phyloP scores from a whole-genome alignment of 163 green algal species.

The Chlamydomonas reinhardtii region DNA sequence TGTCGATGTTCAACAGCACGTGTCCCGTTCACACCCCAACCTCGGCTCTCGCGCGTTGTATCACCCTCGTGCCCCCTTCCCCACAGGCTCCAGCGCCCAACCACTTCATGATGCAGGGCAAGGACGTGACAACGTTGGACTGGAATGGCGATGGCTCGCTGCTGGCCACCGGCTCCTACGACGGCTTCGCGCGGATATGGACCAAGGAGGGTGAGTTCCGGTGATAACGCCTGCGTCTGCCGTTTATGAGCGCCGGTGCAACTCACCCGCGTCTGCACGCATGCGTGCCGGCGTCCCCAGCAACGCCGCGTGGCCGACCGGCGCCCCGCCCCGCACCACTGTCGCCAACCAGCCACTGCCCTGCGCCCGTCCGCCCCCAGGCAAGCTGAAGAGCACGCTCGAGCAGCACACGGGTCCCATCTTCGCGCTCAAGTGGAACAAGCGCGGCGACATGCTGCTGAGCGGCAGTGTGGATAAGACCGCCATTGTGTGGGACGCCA shows the following conservation, averaged over 20 bases:
- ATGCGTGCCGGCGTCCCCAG: too few relatives aligned
- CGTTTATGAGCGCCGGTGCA: too few relatives aligned
- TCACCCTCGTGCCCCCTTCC: too few relatives aligned
- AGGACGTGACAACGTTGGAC: slow-evolving; percentile 93
- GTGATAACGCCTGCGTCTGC: too few relatives aligned
- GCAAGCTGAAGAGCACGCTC: slow-evolving; percentile 78
- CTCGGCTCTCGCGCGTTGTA: too few relatives aligned
- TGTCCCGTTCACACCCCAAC: too few relatives aligned
- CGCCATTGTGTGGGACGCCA: slow-evolving; percentile 90
- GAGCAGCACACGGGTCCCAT: slow-evolving; percentile 86
- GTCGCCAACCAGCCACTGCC: too few relatives aligned
- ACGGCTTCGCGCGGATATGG: slow-evolving; percentile 87
- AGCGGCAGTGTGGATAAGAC: slow-evolving; percentile 91
- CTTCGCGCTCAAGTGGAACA: slow-evolving; percentile 95
- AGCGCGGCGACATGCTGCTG: slow-evolving; percentile 84
- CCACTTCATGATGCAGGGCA: slow-evolving; percentile 16
- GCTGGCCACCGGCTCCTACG: slow-evolving; percentile 92
- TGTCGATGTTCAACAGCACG: too few relatives aligned
- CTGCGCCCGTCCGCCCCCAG: neutral
- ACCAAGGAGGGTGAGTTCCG: slow-evolving; percentile 70
- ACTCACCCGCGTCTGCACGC: too few relatives aligned
- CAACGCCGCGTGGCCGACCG: too few relatives aligned
- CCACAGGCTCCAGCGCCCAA: too few relatives aligned
- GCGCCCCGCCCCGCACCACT: too few relatives aligned
- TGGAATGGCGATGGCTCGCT: slow-evolving; percentile 89